Conservation (phyloP, 495 filamentous ascomycete genomes). For the Parachaetomium inaequale region DNA sequence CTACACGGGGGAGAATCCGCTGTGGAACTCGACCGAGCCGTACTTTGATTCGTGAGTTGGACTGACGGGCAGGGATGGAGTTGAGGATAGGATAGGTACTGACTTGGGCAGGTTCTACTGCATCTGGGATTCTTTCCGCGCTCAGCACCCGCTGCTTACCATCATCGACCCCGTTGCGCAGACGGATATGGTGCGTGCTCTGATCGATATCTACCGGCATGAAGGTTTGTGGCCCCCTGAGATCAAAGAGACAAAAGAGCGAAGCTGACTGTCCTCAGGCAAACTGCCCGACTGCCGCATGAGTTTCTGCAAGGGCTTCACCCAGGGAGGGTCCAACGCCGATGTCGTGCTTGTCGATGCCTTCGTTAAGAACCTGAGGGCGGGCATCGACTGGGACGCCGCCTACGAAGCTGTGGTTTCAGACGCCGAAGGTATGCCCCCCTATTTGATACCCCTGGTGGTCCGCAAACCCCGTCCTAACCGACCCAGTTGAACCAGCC, state of each 20-base stretch:
- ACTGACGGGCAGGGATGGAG: conserved; percentile 20
- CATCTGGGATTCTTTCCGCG: conserved; percentile 72
- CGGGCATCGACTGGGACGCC: conserved; percentile 60
- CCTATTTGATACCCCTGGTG: conserved; percentile 8
- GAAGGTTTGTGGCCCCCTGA: conserved; percentile 49
- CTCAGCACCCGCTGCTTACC: conserved; percentile 64
- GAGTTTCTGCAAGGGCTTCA: conserved; percentile 62
- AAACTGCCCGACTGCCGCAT: conserved; percentile 58
- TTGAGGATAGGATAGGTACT: not conserved
- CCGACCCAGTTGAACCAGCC: conserved; percentile 44
- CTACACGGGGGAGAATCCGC: conserved; percentile 70
- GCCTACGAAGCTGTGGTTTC: conserved; percentile 67
- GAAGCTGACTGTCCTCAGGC: conserved; percentile 25
- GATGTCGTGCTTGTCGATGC: conserved; percentile 67
- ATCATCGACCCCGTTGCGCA: conserved; percentile 63
- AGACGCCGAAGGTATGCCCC: conserved; percentile 57
- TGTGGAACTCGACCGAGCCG: conserved; percentile 68
- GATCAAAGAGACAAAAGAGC: not conserved
- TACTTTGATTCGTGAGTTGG: conserved; percentile 60
- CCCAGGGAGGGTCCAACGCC: conserved; percentile 72
- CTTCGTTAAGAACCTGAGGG: conserved; percentile 61
- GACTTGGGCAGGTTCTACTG: conserved; percentile 54
- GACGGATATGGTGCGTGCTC: conserved; percentile 61
- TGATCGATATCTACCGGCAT: conserved; percentile 67
- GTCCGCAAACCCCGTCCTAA: conserved; percentile 35